Percentiles rank a stretch among this genome's conserved stretches.
Conservation (phyloP, 2,329 filamentous ascomycete species). For the Colletotrichum tropicale region DNA sequence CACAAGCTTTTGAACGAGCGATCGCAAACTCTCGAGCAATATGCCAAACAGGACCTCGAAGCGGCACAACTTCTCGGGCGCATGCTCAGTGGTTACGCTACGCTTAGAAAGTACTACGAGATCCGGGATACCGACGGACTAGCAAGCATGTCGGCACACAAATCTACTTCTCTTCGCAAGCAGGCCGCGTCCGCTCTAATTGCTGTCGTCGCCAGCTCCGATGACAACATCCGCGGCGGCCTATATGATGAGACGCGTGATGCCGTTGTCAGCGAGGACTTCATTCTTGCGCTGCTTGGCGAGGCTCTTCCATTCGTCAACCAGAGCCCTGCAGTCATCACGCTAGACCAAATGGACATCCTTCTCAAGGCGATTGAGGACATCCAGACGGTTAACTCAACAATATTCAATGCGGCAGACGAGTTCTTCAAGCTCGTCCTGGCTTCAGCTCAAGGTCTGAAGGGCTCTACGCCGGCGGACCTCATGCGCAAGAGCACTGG, state of each 20-base stretch:
- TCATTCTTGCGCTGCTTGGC: conserved; percentile 80
- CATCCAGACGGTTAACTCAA: conserved; percentile 73
- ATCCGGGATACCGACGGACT: conserved; percentile 67
- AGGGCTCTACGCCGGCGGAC: conserved; percentile 67
- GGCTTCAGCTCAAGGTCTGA: conserved; percentile 68
- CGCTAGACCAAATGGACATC: conserved; percentile 73
- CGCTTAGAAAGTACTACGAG: conserved; percentile 87
- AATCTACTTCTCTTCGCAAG: conserved; percentile 65
- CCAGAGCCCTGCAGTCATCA: conserved; percentile 59
- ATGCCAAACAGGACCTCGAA: conserved; percentile 77
- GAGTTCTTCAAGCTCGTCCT: conserved; percentile 81
- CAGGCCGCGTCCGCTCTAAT: conserved; percentile 76
- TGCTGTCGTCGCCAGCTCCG: conserved; percentile 84
- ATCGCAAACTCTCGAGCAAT: conserved; percentile 70
- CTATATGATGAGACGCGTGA: conserved; percentile 82
- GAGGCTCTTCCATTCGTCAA: conserved; percentile 82
- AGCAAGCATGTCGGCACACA: conserved; percentile 32
- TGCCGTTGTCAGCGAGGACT: conserved; percentile 87
- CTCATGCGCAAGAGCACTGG: conserved; percentile 61
- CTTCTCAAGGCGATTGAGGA: conserved; percentile 82
- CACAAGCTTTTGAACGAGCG: conserved; percentile 73
- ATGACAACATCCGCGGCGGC: conserved; percentile 90
- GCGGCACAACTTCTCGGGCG: conserved; percentile 84
- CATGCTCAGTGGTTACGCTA: conserved; percentile 90
- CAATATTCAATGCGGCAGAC: conserved; percentile 76